Base-by-base conservation (phyloP, 305 asterid species). In the Fraxinus latifolia region DNA sequence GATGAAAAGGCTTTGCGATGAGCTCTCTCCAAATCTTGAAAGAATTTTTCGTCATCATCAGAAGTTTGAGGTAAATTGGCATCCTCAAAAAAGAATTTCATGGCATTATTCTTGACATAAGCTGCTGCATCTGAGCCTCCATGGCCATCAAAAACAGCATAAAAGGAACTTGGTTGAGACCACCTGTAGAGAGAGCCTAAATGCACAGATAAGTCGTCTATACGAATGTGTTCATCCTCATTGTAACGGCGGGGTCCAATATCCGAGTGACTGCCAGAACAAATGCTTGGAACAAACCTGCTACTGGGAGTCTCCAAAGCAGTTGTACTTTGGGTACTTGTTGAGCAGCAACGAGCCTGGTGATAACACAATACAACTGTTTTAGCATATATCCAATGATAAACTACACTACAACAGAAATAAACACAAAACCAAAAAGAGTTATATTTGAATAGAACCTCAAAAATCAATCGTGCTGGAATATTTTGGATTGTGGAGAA, bases 81-180 rank as follows among this genome's bases (percentile, higher is more conserved):
- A 78, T 91, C 89, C 86, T 87, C 87, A 74, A 91, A 87, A 87
- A 91, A 85, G 53, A 89, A 85, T 76, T 86, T 87, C 82, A 90
- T 73, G 19, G 92, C 92, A 76, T 95, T 94, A 39, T 90, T 85
- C 88, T 89, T 94, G 83, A 93, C 85, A 87, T 89, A 95, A 29
- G 88, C 76, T 62, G 98, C 91, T 27, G 98, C 99, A 53, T 84
- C 94, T 32, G 93, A 84, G 60, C 99, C 99, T 65, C 98, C 99
- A 80, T 95, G 99, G 58, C 99, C 99, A 74, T 95, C 98, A 60
- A 95, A 95, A 62, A 95, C 93, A 21, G 94, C 98, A 73, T 94
- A 95, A 76, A 95, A 93, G 2, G 98, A 86, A 74, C 93, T 83
- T 1, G 97, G 92, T 74, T 87, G 85, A 27, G 95, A 83, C 97